Evolutionary conservation across 371 early-diverging fungal species (phyloP), one percentile per base, ranked within the genome.

Genomic region (Mortierella sp.): DNA sequence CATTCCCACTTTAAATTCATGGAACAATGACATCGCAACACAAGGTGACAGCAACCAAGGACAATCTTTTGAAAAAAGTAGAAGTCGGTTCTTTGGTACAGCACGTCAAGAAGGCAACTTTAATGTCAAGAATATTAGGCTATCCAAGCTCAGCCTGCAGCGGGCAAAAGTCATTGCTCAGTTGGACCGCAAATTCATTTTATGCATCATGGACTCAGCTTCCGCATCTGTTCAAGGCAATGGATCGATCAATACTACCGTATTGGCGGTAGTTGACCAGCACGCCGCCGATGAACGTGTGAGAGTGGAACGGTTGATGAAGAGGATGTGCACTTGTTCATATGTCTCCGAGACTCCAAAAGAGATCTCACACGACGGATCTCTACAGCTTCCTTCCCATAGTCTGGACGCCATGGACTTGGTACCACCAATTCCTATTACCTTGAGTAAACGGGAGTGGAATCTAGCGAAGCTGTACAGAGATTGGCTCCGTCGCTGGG

Each of bases 221-320:
- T 15, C 34, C 3, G 15, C 12, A 4, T 10, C 7, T 8, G 9
- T 42, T n/a, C 32, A 3, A 0, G 9, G n/a, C 15, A 12, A 9
- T 17, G 31, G 22, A 2, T 29, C 31, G 3, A 3, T 23, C 5
- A 15, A 28, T n/a, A 22, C 23, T 15, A 70, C 45, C 29, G 72
- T 58, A 1, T 37, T 92, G 4, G 78, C 94, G 0, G 74, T 93
- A 34, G 85, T 95, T 23, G 96, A 96, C 71, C 96, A 96, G 65
- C 96, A 96, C 85, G 96, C 96, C 19, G 94, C 93, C 2, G 93
- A 96, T 76, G 96, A 96, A 70, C 87, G 96, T 2, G 85, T 95
- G 7, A 82, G 89, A 13, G 79, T 96, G 43, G 96, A 96, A 70
- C 65, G 57, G 9, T 68, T 92, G 65, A 67, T 88, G 65, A 63